Conservation (phyloP, 768 basidiomycete genomes). For the Lactarius hatsudake region DNA sequence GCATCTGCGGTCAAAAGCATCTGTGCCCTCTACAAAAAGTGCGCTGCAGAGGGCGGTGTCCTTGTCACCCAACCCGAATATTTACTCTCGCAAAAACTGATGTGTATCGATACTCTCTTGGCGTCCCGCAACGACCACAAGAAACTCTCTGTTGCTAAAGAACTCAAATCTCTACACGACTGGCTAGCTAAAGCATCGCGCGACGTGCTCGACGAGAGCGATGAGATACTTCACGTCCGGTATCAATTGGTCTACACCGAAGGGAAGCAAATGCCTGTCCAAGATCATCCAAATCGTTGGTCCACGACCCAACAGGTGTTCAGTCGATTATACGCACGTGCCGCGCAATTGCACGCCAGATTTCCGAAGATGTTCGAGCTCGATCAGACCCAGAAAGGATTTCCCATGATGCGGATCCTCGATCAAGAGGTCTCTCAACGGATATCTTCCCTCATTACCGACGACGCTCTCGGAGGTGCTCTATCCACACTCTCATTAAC, state of each 20-base stretch:
- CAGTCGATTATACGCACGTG: slow-evolving; percentile 31
- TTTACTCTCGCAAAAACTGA: slow-evolving; percentile 48
- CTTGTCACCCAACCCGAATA: slow-evolving; percentile 53
- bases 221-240: slow-evolving; percentile 42
- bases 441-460: no score
- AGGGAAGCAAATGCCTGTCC: slow-evolving; percentile 38
- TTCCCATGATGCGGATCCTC: no score
- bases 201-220: slow-evolving; percentile 21
- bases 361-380: no score
- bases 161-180: neutral
- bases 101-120: slow-evolving; percentile 40
- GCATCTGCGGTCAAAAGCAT: slow-evolving; percentile 31
- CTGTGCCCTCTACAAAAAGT: slow-evolving; percentile 37
- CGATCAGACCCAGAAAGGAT: no score
- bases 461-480: no score
- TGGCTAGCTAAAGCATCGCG: slow-evolving; percentile 3
- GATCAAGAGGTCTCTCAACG: no score
- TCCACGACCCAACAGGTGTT: slow-evolving; percentile 41
- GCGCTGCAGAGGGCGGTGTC: slow-evolving; percentile 40
- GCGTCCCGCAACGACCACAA: neutral
- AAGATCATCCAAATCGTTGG: slow-evolving; percentile 46
- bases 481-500: no score
- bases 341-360: neutral
- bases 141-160: neutral
- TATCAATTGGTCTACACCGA: slow-evolving; percentile 50